Percentiles rank a stretch among this genome's conserved stretches.
Evolutionary conservation across 1,284 basidiomycete species (phyloP).

Genomic region (Melampsora abietis-canadensis): DNA sequence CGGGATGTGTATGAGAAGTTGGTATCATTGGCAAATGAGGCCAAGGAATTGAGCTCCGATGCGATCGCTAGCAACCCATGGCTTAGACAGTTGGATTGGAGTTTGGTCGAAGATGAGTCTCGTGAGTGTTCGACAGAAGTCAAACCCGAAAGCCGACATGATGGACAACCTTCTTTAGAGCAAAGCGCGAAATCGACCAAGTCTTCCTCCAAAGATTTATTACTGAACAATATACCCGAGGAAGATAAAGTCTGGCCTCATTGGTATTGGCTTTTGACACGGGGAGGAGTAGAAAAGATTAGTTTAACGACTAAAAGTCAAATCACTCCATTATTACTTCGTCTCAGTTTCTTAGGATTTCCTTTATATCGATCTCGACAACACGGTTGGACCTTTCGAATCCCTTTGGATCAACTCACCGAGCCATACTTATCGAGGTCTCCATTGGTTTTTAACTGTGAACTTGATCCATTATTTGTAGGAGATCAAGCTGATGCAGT

Average conservation of each 20-base stretch:
- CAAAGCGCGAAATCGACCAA: conserved; percentile 16
- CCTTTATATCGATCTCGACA: conserved; percentile 82
- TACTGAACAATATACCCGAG: conserved; percentile 8
- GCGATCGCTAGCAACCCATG: conserved; percentile 43
- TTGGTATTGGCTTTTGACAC: conserved; percentile 88
- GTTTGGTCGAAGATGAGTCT: conserved; percentile 25
- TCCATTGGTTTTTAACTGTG: conserved; percentile 43
- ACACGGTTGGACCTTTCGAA: conserved; percentile 88
- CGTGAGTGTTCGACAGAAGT: not conserved
- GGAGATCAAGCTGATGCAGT: conserved; percentile 58
- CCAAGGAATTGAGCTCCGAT: conserved; percentile 9
- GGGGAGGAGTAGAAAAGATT: conserved; percentile 57
- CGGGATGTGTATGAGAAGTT: conserved; percentile 18
- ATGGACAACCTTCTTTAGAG: not conserved
- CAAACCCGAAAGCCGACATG: not conserved
- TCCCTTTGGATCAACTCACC: conserved; percentile 57
- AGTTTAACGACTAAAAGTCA: conserved; percentile 83
- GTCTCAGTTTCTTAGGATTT: conserved; percentile 79
- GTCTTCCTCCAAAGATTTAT: not conserved
- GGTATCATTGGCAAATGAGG: conserved; percentile 42
- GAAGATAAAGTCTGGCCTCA: conserved; percentile 64
- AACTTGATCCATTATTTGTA: conserved; percentile 60
- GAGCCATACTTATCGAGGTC: conserved; percentile 46
- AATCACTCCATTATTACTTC: conserved; percentile 78
- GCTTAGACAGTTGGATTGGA: conserved; percentile 50